Percentiles rank a stretch among this genome's conserved stretches.
Conservation (phyloP, 2,329 filamentous ascomycete genomes). For the Aspergillus ibericus region DNA sequence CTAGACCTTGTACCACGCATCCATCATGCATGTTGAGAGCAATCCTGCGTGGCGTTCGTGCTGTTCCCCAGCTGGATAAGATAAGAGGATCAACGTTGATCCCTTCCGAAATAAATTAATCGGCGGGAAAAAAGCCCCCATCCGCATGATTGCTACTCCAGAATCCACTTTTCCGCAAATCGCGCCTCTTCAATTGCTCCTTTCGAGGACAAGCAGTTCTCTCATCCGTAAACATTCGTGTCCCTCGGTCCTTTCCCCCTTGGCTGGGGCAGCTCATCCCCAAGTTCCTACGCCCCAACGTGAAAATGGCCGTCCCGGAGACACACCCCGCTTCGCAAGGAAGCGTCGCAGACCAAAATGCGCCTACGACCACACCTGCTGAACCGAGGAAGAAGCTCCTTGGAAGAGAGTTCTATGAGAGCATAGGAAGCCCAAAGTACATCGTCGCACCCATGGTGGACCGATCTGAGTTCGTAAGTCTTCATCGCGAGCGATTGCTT, state of each 20-base stretch:
- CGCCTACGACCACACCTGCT: conserved; percentile 15
- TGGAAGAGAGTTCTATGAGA: conserved; percentile 90
- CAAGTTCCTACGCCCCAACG: conserved; percentile 6
- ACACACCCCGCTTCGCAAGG: conserved; percentile 18
- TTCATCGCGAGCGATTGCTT: background rate
- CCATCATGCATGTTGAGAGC: background rate
- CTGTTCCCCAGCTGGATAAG: conserved; percentile 25
- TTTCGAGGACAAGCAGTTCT: background rate
- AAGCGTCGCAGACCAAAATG: conserved; percentile 19
- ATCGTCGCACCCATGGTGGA: conserved; percentile 98
- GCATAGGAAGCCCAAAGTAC: conserved; percentile 85
- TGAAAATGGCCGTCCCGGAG: conserved; percentile 32
- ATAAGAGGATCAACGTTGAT: conserved; percentile 28
- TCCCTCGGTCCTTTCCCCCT: conserved; percentile 26
- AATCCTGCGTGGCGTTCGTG: background rate
- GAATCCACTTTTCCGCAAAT: background rate
- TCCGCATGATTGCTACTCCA: background rate
- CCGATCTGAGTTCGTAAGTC: conserved; percentile 89
- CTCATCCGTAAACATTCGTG: conserved; percentile 32
- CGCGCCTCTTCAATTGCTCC: background rate
- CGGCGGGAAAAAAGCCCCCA: conserved; percentile 23
- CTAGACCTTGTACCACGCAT: background rate
- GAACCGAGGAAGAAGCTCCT: conserved; percentile 61
- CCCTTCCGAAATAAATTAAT: conserved; percentile 24
- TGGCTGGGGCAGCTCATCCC: conserved; percentile 27